phyloP scores from a whole-genome alignment of 129 eudicot genomes.

The Saussurea involucrata region DNA sequence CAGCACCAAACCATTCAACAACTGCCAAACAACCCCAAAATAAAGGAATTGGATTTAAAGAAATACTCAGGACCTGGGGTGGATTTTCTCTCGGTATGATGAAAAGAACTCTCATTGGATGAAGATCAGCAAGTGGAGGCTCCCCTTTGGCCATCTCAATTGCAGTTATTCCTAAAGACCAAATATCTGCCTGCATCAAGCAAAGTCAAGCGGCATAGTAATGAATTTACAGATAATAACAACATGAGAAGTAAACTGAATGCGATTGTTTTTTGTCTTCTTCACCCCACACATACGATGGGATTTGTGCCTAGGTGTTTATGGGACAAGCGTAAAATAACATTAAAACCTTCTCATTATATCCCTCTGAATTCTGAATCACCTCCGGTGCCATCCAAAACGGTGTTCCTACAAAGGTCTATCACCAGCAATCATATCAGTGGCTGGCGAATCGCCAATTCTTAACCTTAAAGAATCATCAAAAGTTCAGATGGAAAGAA shows the following conservation, averaged over 20 bases:
- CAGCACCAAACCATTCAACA: too few species aligned
- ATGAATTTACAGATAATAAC: neutral
- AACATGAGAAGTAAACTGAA: neutral
- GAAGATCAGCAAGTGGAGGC: constrained; percentile 96
- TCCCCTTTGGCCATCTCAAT: constrained; percentile 99
- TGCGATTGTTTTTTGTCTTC: neutral
- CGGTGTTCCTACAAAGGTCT: constrained; percentile 99
- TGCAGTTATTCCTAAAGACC: constrained; percentile 96
- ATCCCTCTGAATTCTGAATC: constrained; percentile 95
- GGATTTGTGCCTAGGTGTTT: neutral
- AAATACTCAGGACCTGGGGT: constrained; percentile 66
- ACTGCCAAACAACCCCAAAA: neutral
- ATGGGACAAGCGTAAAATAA: neutral
- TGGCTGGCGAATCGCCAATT: neutral
- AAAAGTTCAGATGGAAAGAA: neutral
- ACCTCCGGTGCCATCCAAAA: constrained; percentile 99
- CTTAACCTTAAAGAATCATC: neutral
- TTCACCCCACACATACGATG: neutral
- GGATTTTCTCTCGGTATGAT: constrained; percentile 97
- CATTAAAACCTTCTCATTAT: constrained; percentile 81
- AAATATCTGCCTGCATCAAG: constrained; percentile 84
- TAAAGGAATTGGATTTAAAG: neutral
- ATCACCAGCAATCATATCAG: constrained; percentile 45
- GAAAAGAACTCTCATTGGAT: constrained; percentile 98
- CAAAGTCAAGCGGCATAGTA: constrained; percentile 9